Conservation (phyloP, 352 stramenopile species). For the Phytophthora palmivora region DNA sequence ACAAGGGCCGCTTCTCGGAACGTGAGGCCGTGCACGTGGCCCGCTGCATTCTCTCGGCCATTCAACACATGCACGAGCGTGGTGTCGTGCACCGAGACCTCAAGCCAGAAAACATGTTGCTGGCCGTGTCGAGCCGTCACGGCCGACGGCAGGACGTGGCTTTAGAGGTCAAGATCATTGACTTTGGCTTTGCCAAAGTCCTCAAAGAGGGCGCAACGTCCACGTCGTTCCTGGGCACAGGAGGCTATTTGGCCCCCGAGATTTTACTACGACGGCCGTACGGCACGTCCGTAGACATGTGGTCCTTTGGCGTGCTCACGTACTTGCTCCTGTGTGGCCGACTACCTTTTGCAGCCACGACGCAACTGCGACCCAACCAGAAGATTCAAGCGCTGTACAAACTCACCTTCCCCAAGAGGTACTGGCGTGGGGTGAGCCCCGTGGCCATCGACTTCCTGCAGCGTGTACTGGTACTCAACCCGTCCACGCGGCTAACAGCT, state of each 20-base stretch:
- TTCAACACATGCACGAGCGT: slow-evolving; percentile 78
- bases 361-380: slow-evolving; percentile 63
- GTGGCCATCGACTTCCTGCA: slow-evolving; percentile 65
- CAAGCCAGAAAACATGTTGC: slow-evolving; percentile 86
- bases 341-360: slow-evolving; percentile 73
- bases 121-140: slow-evolving; percentile 43
- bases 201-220: slow-evolving; percentile 58
- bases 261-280: slow-evolving; percentile 97
- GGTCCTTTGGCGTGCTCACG: slow-evolving; percentile 96
- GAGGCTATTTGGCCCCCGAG: slow-evolving; percentile 97
- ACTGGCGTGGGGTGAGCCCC: slow-evolving; percentile 72
- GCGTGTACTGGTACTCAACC: slow-evolving; percentile 70
- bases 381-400: slow-evolving; percentile 70
- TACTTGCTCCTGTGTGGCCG: slow-evolving; percentile 97
- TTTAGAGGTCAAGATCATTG: slow-evolving; percentile 97
- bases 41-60: slow-evolving; percentile 65
- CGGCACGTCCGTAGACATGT: slow-evolving; percentile 95
- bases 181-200: slow-evolving; percentile 98
- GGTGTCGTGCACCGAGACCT: too few species aligned
- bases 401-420: slow-evolving; percentile 77
- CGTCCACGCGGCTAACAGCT: slow-evolving; percentile 53
- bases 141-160: slow-evolving; percentile 15
- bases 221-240: slow-evolving; percentile 81
- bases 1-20: slow-evolving; percentile 67
- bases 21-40: slow-evolving; percentile 60